Percentiles rank a stretch among this genome's conserved stretches.
These are phyloP conservation scores for Sporothrix brasiliensis DNA, from an alignment of 2,329 filamentous ascomycete genomes.

Conservation along the genomic window DNA sequence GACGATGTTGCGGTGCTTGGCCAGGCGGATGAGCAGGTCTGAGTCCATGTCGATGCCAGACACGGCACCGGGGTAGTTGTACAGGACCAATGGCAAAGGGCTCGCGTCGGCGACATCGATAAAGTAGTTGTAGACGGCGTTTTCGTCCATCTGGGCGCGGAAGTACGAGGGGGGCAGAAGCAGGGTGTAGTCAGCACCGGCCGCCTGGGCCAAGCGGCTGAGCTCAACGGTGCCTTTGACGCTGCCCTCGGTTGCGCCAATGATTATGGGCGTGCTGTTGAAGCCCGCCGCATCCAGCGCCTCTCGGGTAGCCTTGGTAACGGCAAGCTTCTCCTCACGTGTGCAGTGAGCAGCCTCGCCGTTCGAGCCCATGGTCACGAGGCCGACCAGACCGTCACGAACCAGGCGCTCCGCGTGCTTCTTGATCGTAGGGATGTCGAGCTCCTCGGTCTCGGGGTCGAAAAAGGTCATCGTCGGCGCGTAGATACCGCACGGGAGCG, in stretches of 20 bases:
- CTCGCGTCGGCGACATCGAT: constrained; percentile 72
- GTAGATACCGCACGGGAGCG: constrained; percentile 80
- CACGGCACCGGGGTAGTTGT: constrained; percentile 90
- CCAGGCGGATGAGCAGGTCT: constrained; percentile 78
- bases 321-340: constrained; percentile 71
- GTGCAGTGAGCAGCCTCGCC: constrained; percentile 86
- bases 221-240: constrained; percentile 79
- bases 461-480: constrained; percentile 92
- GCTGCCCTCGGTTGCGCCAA: constrained; percentile 79
- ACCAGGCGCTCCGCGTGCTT: constrained; percentile 78
- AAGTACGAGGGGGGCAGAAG: constrained; percentile 84
- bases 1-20: constrained; percentile 78
- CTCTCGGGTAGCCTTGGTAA: constrained; percentile 77
- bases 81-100: constrained; percentile 77
- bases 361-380: constrained; percentile 88
- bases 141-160: constrained; percentile 73
- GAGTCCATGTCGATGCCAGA: constrained; percentile 88
- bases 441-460: constrained; percentile 77
- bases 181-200: constrained; percentile 78
- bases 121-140: constrained; percentile 61
- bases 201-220: constrained; percentile 65
- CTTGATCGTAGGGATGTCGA: constrained; percentile 78
- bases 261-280: constrained; percentile 73
- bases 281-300: constrained; percentile 82
- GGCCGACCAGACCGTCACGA: constrained; percentile 74